Evolutionary conservation across 1,139 yeast species (phyloP).

Genomic region (Lodderomyces orthopsilosis): DNA sequence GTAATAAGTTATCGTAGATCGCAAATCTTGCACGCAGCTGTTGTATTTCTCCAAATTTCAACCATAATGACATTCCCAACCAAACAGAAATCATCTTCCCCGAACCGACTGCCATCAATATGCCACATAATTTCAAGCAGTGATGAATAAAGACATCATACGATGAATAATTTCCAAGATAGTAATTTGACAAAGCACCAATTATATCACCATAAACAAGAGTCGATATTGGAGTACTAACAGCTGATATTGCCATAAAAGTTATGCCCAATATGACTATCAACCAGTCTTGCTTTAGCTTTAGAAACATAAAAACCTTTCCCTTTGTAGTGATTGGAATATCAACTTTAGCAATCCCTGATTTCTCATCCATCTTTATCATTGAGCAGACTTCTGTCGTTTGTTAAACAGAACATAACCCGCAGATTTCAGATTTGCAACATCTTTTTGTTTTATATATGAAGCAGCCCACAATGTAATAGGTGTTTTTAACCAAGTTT

Average conservation of each 20-base stretch:
- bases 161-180: constrained; percentile 24
- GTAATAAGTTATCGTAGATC: constrained; percentile 27
- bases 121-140: constrained; percentile 48
- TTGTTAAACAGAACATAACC: not conserved
- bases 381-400: not conserved
- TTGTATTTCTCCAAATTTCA: constrained; percentile 70
- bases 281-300: constrained; percentile 21
- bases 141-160: constrained; percentile 36
- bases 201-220: constrained; percentile 67
- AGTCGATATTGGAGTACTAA: constrained; percentile 61
- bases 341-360: not conserved
- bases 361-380: not conserved
- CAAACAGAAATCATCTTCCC: constrained; percentile 52
- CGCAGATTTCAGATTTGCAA: not conserved
- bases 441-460: not conserved
- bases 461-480: not conserved
- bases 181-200: constrained; percentile 42
- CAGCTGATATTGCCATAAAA: constrained; percentile 39
- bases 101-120: constrained; percentile 57
- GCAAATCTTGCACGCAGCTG: constrained; percentile 54
- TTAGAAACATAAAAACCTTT: constrained; percentile 27
- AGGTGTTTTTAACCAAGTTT: not conserved
- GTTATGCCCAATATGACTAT: constrained; percentile 22
- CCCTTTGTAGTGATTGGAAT: constrained; percentile 10
- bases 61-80: constrained; percentile 61